These are phyloP conservation scores for Metschnikowia noctiluminum DNA, from an alignment of 805 yeast species.

Conservation along the genomic window DNA sequence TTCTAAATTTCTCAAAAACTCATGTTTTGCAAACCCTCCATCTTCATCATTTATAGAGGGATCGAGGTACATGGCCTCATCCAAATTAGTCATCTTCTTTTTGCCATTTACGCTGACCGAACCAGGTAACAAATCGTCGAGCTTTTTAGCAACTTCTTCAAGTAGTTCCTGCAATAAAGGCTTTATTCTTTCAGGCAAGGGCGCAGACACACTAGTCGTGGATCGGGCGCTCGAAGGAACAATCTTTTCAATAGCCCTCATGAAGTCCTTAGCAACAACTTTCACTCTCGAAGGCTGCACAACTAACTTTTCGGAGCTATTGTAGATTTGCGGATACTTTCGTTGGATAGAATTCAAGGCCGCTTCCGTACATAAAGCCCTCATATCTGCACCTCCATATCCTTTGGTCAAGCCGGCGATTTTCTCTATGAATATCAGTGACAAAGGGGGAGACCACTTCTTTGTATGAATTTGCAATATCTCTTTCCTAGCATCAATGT, in stretches of 20 bases:
- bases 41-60: constrained; percentile 53
- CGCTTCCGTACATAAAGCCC: constrained; percentile 94
- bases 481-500: constrained; percentile 68
- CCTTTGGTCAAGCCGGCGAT: constrained; percentile 87
- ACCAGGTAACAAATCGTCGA: constrained; percentile 60
- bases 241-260: constrained; percentile 78
- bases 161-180: constrained; percentile 60
- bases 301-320: constrained; percentile 64
- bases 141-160: constrained; percentile 39
- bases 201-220: constrained; percentile 66
- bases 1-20: constrained; percentile 48
- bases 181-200: constrained; percentile 69
- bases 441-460: constrained; percentile 79
- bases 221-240: constrained; percentile 92
- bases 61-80: constrained; percentile 66
- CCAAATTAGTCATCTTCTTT: constrained; percentile 54
- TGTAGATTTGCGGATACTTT: constrained; percentile 88
- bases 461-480: constrained; percentile 83
- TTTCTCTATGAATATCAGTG: constrained; percentile 53
- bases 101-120: constrained; percentile 32
- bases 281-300: constrained; percentile 69
- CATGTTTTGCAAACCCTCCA: constrained; percentile 68
- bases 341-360: constrained; percentile 90
- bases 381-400: constrained; percentile 95
- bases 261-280: constrained; percentile 80